Evolutionary conservation across 2,329 filamentous ascomycete genomes (phyloP), one percentile per base, ranked within the genome.

Genomic region (Aspergillus thermomutatus): DNA sequence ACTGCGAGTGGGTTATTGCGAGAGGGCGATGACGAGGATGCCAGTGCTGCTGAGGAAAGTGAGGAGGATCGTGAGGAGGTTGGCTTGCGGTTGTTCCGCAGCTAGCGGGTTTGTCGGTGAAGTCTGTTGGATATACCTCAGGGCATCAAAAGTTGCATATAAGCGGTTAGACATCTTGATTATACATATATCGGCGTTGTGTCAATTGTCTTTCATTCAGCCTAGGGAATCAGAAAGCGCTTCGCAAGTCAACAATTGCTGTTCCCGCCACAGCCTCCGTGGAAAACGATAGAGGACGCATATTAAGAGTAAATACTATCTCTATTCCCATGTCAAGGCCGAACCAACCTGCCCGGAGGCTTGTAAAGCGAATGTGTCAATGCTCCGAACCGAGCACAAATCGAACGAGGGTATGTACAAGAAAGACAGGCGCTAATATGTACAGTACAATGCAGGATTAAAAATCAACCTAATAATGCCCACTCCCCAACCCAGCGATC

Each of bases 1-100:
- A 72, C 71, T 49, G 86, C 88, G 67, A 87, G 85, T 71, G 81
- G 88, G 69, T 78, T 82, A 64, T 75, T 92, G 54, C 80, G 83
- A 48, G 88, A 91, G 66, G 77, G 74, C 5, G 79, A 79, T 57
- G 77, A 80, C 17, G 83, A 84, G 60, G 83, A 82, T 54, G 67
- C 11, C n/a, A 66, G 62, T 52, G 58, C 51, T 23, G 67, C 60
- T 10, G 65, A 57, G 26, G 69, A 71, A 46, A 67, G 64, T 48
- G 69, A 67, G 23, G 64, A 63, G 49, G 69, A 72, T 53, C 59
- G 54, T 2, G 70, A 69, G 54, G 70, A 73, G 62, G 66, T 68
- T 54, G 71, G 71, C 14, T 54, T 73, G 65, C 66, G 59, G 52
- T 59, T 73, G 31, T 73, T 73, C 58, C 63, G 70, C n/a, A 66